Base-by-base conservation (phyloP, 2,329 filamentous ascomycete species). In the Periconia digitata region DNA sequence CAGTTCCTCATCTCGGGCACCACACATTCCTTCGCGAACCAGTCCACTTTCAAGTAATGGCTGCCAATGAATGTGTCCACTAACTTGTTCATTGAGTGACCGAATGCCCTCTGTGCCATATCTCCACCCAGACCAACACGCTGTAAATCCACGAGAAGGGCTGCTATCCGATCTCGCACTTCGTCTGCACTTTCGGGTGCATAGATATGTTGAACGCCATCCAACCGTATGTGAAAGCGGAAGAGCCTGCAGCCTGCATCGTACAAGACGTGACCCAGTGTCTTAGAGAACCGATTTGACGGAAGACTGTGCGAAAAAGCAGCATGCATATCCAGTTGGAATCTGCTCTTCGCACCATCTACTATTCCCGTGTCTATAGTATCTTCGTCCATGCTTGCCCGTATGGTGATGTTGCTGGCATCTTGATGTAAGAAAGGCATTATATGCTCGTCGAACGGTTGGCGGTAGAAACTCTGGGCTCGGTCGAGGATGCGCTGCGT, bases 101-200 rank as follows among this genome's bases (percentile, higher is more conserved):
- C 88, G 60, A 90, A 86, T 29, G 87, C 75, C 23, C 86, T 79
- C 61, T 90, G 85, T 43, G 88, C 87, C 41, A 75, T 77, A 59
- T 88, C 84, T 21, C 85, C 86, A 1, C 84, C 84, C 16, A 91
- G 72, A 0, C 87, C 88, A 18, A 90, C 82, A 40, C 80, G 77
- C 55, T 80, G 74, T 15, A 91, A 72, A 8, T 82, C 79, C 41
- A 80, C 77, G 2, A 87, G 73, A 16, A 89, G 70, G 35, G 76
- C 65, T 23, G 82, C 69, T 40, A 89, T 71, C 42, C 82, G 78
- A 24, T 76, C 72, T 29, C 77, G 75, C 47, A 79, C 75, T 18
- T 57, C 53, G 3, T 58, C 50, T 1, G 55, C 54, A 16, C 60
- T 44, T 27, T 64, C 57, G 13, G 56, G 54, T 8, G 52, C 46